Evolutionary conservation across 2,329 filamentous ascomycete genomes (phyloP).

Genomic region (Ciborinia camelliae): DNA sequence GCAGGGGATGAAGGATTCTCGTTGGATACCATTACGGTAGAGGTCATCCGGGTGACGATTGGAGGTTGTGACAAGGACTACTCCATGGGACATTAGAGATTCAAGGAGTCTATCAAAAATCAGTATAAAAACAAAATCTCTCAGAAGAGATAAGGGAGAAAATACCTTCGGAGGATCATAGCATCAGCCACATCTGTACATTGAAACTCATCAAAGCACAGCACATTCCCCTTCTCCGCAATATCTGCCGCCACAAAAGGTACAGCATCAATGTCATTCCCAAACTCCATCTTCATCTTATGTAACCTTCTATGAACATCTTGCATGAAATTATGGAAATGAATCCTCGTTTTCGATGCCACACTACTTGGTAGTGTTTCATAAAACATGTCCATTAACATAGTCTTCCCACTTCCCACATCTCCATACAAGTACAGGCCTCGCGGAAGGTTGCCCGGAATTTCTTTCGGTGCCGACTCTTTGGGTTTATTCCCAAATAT

Average conservation of each 20-base stretch:
- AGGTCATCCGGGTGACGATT: slow-evolving; percentile 96
- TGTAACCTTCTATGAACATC: slow-evolving; percentile 90
- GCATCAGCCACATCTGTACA: slow-evolving; percentile 98
- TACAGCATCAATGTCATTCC: slow-evolving; percentile 83
- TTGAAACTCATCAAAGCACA: slow-evolving; percentile 99
- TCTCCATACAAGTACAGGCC: slow-evolving; percentile 95
- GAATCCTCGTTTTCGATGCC: slow-evolving; percentile 81
- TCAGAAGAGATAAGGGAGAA: neutral
- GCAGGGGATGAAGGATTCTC: slow-evolving; percentile 90
- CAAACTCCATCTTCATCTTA: slow-evolving; percentile 82
- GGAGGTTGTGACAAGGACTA: slow-evolving; percentile 91
- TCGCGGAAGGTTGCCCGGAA: slow-evolving; percentile 73
- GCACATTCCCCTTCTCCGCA: slow-evolving; percentile 75
- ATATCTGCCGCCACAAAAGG: slow-evolving; percentile 95
- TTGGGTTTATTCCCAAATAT: slow-evolving; percentile 52
- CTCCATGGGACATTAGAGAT: slow-evolving; percentile 91
- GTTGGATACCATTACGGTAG: slow-evolving; percentile 97
- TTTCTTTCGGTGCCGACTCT: slow-evolving; percentile 44
- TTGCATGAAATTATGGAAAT: slow-evolving; percentile 99
- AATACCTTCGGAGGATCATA: slow-evolving; percentile 83
- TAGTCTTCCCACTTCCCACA: slow-evolving; percentile 96
- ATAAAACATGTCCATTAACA: slow-evolving; percentile 99
- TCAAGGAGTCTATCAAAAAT: slow-evolving; percentile 64
- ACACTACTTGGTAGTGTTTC: slow-evolving; percentile 83
- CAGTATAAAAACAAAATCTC: slow-evolving; percentile 9